Percentiles rank a stretch among this genome's conserved stretches.
phyloP scores from a whole-genome alignment of 2,329 filamentous ascomycete species.

The Verticillium albo-atrum region DNA sequence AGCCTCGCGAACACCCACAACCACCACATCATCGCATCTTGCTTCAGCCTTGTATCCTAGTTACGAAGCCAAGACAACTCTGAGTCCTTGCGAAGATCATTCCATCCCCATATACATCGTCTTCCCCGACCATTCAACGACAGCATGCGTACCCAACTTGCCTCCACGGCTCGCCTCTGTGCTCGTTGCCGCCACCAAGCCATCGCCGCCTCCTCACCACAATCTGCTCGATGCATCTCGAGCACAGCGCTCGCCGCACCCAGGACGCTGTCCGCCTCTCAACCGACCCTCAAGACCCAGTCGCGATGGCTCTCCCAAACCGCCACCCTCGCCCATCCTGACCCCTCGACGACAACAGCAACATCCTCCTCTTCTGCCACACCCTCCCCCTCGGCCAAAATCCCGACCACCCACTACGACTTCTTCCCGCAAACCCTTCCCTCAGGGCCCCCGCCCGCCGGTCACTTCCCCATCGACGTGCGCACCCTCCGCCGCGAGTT shows the following conservation, averaged over 20 bases:
- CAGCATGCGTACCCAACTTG: constrained; percentile 19
- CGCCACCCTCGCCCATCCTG: constrained; percentile 1
- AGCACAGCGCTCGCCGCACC: constrained; percentile 2
- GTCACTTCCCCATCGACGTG: constrained; percentile 71
- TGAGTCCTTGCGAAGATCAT: no score
- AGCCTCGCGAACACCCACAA: neutral
- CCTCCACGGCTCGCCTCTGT: constrained; percentile 25
- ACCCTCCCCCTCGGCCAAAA: neutral
- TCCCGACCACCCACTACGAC: constrained; percentile 65
- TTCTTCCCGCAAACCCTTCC: constrained; percentile 83
- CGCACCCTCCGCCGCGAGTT: constrained; percentile 76
- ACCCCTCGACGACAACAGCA: neutral
- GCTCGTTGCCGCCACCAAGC: constrained; percentile 25
- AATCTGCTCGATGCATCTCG: constrained; percentile 9
- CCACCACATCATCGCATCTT: neutral
- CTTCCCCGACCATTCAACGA: neutral
- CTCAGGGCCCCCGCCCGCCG: constrained; percentile 68
- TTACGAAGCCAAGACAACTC: neutral
- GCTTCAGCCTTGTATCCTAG: neutral
- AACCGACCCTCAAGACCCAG: neutral
- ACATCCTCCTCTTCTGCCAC: neutral
- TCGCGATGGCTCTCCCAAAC: constrained; percentile 8
- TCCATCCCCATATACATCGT: neutral
- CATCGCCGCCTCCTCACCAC: constrained; percentile 9
- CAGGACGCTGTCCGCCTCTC: neutral